These are phyloP conservation scores for Paecilomyces sp. DNA, from an alignment of 2,329 filamentous ascomycete genomes.

Conservation along the genomic window DNA sequence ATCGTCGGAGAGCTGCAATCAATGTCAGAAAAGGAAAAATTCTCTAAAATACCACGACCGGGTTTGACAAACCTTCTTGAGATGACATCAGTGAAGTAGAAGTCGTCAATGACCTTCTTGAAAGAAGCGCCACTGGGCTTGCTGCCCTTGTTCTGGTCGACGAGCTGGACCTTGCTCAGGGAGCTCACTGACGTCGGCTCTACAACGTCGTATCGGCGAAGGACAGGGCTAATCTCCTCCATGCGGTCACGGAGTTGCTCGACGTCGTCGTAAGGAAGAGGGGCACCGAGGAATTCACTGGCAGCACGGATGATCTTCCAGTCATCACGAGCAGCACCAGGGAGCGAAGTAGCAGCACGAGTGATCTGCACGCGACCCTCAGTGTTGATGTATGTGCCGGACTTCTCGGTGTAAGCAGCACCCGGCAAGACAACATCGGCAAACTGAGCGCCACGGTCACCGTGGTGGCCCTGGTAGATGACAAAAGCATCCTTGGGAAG, in stretches of 20 bases:
- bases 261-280: constrained; percentile 89
- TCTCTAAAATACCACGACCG: not conserved
- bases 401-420: constrained; percentile 95
- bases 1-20: constrained; percentile 79
- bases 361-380: constrained; percentile 95
- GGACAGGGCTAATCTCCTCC: constrained; percentile 85
- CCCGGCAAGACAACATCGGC: constrained; percentile 91
- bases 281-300: constrained; percentile 81
- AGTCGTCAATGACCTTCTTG: constrained; percentile 85
- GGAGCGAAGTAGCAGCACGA: constrained; percentile 78
- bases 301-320: constrained; percentile 97
- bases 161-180: constrained; percentile 87
- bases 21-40: constrained; percentile 6
- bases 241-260: constrained; percentile 85
- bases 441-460: constrained; percentile 84
- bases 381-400: constrained; percentile 93
- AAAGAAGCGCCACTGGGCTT: constrained; percentile 66
- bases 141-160: constrained; percentile 90
- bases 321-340: constrained; percentile 85
- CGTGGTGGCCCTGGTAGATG: constrained; percentile 97
- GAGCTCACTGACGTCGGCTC: constrained; percentile 68
- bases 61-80: constrained; percentile 70
- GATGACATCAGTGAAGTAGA: constrained; percentile 97
- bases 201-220: constrained; percentile 83
- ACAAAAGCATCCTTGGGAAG: constrained; percentile 95